Evolutionary conservation across 139 green algal species (phyloP).

Genomic region (Edaphochlamys debaryana): DNA sequence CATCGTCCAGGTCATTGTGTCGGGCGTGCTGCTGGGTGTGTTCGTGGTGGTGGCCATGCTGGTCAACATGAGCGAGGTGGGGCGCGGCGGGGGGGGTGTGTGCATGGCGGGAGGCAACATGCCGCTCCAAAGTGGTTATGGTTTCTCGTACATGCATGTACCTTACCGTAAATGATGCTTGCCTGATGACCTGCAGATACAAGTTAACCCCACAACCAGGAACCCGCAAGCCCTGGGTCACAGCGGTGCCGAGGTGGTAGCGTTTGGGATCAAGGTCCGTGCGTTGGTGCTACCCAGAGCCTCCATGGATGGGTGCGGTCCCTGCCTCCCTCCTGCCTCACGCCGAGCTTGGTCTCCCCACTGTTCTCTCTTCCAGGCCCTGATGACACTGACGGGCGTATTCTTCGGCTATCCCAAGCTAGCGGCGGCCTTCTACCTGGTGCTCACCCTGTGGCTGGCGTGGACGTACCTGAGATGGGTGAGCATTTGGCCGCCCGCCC

Average conservation of each 20-base stretch:
- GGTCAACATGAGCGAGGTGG: too few species aligned
- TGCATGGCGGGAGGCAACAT: too few species aligned
- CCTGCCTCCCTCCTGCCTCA: background rate
- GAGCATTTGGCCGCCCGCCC: background rate
- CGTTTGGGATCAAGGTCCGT: constrained; percentile 30
- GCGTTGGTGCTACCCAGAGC: background rate
- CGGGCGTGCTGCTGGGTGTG: too few species aligned
- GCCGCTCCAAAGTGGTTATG: too few species aligned
- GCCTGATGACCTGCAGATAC: too few species aligned
- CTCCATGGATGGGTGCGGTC: background rate
- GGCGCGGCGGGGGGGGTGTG: too few species aligned
- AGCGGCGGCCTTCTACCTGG: background rate
- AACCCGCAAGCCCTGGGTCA: constrained; percentile 12
- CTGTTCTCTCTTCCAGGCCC: background rate
- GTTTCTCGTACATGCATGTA: too few species aligned
- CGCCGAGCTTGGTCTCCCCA: background rate
- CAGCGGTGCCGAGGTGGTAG: constrained; percentile 17
- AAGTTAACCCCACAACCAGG: constrained; percentile 13
- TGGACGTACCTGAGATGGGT: constrained; percentile 38
- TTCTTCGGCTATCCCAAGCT: constrained; percentile 24
- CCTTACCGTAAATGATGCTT: too few species aligned
- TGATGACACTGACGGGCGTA: constrained; percentile 27
- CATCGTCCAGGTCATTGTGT: too few species aligned
- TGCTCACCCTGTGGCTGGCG: too few species aligned
- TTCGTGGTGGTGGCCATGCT: too few species aligned